Percentiles rank a stretch among this genome's conserved stretches.
These are phyloP conservation scores for Camellia japonica DNA, from an alignment of 148 eudicot species.

Conservation along the genomic window DNA sequence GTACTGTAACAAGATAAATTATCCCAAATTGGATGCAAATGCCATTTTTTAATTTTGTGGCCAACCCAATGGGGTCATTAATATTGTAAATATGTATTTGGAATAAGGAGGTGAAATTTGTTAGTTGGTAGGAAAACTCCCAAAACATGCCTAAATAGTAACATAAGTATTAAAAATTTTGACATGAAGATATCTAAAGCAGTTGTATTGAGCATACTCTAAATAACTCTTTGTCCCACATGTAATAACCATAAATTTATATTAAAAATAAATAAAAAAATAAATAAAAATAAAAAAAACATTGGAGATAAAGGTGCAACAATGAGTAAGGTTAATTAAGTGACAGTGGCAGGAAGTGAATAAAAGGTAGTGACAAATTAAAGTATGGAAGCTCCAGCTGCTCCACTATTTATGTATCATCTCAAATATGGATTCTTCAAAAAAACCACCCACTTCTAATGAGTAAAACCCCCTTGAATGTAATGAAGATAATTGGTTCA, in stretches of 20 bases:
- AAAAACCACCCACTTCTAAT: background rate
- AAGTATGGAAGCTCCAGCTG: too few species aligned
- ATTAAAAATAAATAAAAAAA: too few species aligned
- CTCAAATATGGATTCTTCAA: background rate
- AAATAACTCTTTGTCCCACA: background rate
- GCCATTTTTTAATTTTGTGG: background rate
- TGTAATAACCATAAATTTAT: background rate
- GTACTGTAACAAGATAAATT: background rate
- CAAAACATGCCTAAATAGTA: background rate
- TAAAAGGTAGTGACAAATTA: background rate
- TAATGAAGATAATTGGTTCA: background rate
- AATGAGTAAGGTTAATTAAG: background rate
- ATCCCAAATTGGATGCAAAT: background rate
- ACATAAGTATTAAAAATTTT: background rate
- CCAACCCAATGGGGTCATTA: background rate
- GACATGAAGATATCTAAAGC: background rate
- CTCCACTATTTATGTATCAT: background rate
- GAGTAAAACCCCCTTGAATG: background rate
- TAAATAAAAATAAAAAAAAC: background rate
- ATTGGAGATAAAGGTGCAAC: background rate
- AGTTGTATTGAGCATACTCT: background rate
- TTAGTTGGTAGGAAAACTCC: background rate
- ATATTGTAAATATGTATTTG: background rate
- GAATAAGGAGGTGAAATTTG: background rate
- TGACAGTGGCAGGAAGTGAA: background rate